Base-by-base conservation (phyloP, 345 rosid species). In the Ailanthus altissimus region DNA sequence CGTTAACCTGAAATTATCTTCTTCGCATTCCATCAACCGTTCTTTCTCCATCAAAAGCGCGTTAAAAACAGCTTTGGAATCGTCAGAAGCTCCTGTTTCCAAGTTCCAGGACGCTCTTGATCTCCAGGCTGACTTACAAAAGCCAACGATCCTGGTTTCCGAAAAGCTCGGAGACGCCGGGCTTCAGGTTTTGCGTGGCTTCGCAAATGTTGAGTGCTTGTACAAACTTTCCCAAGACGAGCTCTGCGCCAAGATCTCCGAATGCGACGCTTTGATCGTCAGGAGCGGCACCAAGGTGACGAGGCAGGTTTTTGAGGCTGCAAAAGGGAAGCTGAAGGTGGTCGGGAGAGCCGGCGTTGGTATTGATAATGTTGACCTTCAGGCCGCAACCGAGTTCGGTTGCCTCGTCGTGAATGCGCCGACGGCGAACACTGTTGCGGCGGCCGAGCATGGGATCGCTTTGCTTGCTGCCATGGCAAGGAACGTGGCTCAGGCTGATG, bases 261-360 rank as follows among this genome's bases (percentile, higher is more conserved):
- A 65, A 49, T 89, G 84, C 75, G 94, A 93, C 43, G 96, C 96
- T 6, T 62, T 93, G 90, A 93, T 91, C 74, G 94, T 93, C 64
- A 88, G 98, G 83, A 93, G 98, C 56, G 94, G 93, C 16, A 93
- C 96, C n/a, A 91, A 91, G 84, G 98, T 93, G 77, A 90, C 90
- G 3, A 81, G 96, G 47, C 83, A 88, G 78, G 94, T 93, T 74
- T 88, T 93, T 25, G 96, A 90, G 79, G 94, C 94, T 1, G 87
- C 89, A 16, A 85, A 89, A 60, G 93, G 98, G 72, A n/a, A 83
- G 66, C 70, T 93, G 69, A 91, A 93, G 80, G 96, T 93, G 54
- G 96, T 93, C 4, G 98, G 98, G 36, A 83, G 98, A 18, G 98
- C 96, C 14, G 98, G 96, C 0, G 96, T 91, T 28, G 98, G 96